Conservation (phyloP, 306 rosid genomes). For the Prunus salicina region DNA sequence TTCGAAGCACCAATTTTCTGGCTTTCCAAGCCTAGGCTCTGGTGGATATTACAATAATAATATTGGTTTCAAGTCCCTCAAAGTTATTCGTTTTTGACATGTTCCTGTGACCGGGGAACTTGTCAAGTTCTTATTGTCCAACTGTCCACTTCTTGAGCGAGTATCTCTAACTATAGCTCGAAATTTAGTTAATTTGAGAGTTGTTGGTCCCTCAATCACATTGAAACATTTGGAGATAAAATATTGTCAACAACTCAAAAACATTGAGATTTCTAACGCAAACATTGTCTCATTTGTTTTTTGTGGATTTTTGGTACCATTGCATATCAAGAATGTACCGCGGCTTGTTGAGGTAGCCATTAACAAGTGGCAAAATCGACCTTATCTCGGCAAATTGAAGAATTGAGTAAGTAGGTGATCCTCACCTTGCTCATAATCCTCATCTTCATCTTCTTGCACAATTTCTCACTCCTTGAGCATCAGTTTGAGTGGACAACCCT, state of each 20-base stretch:
- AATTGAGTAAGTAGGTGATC: too few relatives aligned
- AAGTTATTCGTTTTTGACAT: neutral
- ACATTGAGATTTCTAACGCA: neutral
- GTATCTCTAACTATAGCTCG: neutral
- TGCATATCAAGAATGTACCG: neutral
- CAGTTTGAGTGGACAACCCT: too few relatives aligned
- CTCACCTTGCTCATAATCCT: too few relatives aligned
- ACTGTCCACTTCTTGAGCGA: neutral
- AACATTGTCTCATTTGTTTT: neutral
- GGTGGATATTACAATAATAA: neutral
- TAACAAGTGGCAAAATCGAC: too few relatives aligned
- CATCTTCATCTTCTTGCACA: too few relatives aligned
- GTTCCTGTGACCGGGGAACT: neutral
- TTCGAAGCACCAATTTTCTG: too few relatives aligned
- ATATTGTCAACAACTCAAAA: neutral
- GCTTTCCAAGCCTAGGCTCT: neutral
- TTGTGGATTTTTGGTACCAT: neutral
- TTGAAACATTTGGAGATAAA: neutral
- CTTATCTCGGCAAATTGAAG: too few relatives aligned
- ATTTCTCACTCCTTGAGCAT: too few relatives aligned
- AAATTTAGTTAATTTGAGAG: neutral
- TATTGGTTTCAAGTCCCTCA: neutral
- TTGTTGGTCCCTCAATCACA: neutral
- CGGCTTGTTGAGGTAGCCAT: neutral
- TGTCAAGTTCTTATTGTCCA: neutral